Base-by-base conservation (phyloP, 2,329 filamentous ascomycete genomes). In the Beauveria sp. region DNA sequence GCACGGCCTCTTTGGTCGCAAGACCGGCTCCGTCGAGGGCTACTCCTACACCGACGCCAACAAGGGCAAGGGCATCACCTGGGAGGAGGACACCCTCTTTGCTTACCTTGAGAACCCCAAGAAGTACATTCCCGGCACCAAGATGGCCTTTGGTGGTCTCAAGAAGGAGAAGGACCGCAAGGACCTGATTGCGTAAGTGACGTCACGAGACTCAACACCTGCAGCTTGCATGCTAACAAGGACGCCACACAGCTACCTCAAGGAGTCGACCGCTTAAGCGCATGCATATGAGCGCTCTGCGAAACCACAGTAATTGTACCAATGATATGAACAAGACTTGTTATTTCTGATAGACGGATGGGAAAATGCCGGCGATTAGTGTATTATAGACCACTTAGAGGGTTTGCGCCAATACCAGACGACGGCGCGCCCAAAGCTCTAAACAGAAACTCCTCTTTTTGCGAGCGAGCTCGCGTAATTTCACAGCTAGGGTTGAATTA, bases 161-260 rank as follows among this genome's bases (percentile, higher is more conserved):
- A 99, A 99, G 93, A 99, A 99, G 91, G 86, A 87, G 76, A 98
- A 98, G 90, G 95, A 98, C 84, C 87, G 95, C 78, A 96, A 98
- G 79, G 93, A 99, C 80, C 85, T 99, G 73, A 96, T 99, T 86
- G 92, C 91, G 89, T 93, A 89, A 72, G 89, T 85, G 45, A 57
- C 45, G 20, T 38, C 47, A 49, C 42, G 50, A 52, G 5, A 45
- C n/a, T 26, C 3, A n/a, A 7, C 20, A 24, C 30, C 7, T 43
- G 5, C 46, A 42, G 5, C 6, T 24, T 0, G 24, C n/a, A 43
- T 50, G 57, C 70, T 74, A 69, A 75, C 68, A 16, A 28, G 40
- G 18, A 20, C 45, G 54, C 4, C 40, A 24, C 12, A 65, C 68
- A 86, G 84, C 73, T 90, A 79, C 85, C 83, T 91, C 75, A 82